Evolutionary conservation across 768 basidiomycete genomes (phyloP), one percentile per base, ranked within the genome.

Genomic region (Cytidiella melzeri): DNA sequence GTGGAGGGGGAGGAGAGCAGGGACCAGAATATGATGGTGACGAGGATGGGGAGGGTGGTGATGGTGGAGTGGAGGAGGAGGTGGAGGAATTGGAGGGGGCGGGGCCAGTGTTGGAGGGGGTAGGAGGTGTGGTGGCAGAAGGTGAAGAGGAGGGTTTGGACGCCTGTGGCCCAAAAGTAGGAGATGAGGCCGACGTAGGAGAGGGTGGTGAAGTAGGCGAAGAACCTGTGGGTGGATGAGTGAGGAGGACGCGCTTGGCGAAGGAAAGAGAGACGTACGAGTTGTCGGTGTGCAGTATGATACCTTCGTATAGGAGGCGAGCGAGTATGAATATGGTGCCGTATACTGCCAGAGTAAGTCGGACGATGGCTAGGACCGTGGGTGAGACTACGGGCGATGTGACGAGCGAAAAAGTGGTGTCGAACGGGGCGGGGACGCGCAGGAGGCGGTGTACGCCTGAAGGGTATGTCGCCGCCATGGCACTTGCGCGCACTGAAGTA

Each of bases 141-240:
- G 10, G 68, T 73, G 51, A 75, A 84, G 0, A 62, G 58, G 4
- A 73, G 30, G 0, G 79, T 79, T 47, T 85, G 83, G 1, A 76
- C 66, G 3, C 73, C 69, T 1, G 83, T 61, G 0, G 80, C 81
- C 61, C 73, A 80, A 61, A 79, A 79, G 63, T 85, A 87, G 19
- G 81, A 71, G 18, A 74, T 70, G 1, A 84, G 56, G 0, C 85
- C 85, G 30, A 78, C 76, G 50, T 78, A 83, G 0, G 79, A 73
- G 1, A 86, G 71, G 50, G 77, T 56, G 0, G 84, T 86, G 61
- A 86, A 85, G 64, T 80, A 86, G 6, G 77, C 75, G 55, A 82
- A 73, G 66, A 67, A 83, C 18, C 83, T 84, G 59, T 3, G 27
- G n/a, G n/a, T n/a, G n/a, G n/a, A n/a, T n/a, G n/a, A n/a, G n/a